A percentile compares a stretch with the other conserved stretches of the same genome.
Evolutionary conservation across 495 filamentous ascomycete genomes (phyloP).

Genomic region (Melanomma pulvis-pyrius): DNA sequence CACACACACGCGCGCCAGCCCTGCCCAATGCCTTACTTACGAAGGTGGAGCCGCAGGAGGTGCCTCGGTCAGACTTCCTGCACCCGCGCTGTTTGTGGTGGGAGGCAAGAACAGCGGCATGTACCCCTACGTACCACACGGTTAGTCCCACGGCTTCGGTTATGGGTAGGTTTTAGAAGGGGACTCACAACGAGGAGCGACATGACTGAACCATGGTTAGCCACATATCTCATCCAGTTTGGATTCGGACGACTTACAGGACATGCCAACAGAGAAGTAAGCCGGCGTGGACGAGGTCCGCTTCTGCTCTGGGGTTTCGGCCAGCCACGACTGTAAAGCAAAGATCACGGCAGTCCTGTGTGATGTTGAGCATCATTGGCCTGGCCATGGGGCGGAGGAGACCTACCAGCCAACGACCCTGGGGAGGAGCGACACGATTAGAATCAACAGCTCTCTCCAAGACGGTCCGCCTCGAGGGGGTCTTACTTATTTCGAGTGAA

Average conservation of each 20-base stretch:
- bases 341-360: constrained; percentile 80
- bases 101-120: constrained; percentile 79
- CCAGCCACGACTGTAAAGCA: constrained; percentile 82
- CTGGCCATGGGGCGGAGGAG: neutral
- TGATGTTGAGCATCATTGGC: constrained; percentile 16
- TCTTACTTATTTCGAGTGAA: constrained; percentile 85
- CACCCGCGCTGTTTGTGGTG: constrained; percentile 43
- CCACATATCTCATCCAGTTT: constrained; percentile 14
- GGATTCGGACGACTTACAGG: constrained; percentile 59
- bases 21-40: constrained; percentile 5
- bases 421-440: constrained; percentile 10
- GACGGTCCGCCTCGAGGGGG: neutral
- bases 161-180: neutral
- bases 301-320: constrained; percentile 76
- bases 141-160: neutral
- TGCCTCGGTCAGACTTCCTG: constrained; percentile 51
- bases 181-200: constrained; percentile 68
- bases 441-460: neutral
- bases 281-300: constrained; percentile 70
- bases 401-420: constrained; percentile 80
- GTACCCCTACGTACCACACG: constrained; percentile 61
- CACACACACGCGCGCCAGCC: no score
- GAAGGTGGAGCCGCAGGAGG: constrained; percentile 50
- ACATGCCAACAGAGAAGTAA: constrained; percentile 84
- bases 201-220: constrained; percentile 63